Evolutionary conservation across 768 basidiomycete species (phyloP).

Genomic region (Mycena kentingensis): DNA sequence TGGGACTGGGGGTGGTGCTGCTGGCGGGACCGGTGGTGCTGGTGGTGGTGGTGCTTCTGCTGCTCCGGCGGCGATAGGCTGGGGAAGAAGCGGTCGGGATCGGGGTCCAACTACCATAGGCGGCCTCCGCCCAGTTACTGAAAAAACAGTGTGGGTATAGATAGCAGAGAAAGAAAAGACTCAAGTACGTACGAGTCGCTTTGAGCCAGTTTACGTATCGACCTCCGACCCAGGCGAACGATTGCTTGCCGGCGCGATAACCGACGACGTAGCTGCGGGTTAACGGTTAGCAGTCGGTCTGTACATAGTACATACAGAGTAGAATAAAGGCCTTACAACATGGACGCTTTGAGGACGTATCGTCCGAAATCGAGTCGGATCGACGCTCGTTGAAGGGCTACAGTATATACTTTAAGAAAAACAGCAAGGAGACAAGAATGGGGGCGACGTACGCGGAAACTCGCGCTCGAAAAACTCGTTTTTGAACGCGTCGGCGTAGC

Average conservation of each 20-base stretch:
- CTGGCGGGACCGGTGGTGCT: neutral
- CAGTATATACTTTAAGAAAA: too few species aligned
- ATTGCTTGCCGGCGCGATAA: constrained; percentile 15
- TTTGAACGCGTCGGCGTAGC: constrained; percentile 10
- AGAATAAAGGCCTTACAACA: constrained; percentile 16
- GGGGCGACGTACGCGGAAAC: constrained; percentile 17
- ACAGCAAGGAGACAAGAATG: neutral
- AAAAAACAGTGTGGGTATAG: neutral
- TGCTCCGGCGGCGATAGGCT: neutral
- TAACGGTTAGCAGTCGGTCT: too few species aligned
- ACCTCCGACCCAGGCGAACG: constrained; percentile 23
- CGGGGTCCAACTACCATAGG: neutral
- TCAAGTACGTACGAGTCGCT: constrained; percentile 9
- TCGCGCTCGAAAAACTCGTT: constrained; percentile 4
- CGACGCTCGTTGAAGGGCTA: neutral
- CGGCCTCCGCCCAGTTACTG: neutral
- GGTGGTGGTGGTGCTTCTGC: neutral
- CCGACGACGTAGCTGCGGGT: constrained; percentile 24
- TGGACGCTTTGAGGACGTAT: constrained; percentile 18
- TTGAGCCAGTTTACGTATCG: constrained; percentile 21
- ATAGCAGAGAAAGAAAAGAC: neutral
- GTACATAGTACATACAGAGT: too few species aligned
- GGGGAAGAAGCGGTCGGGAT: neutral
- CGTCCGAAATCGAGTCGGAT: constrained; percentile 3
- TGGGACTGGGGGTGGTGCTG: too few species aligned